Evolutionary conservation across 208 protist species (phyloP).

Genomic region (Acanthamoeba quina): DNA sequence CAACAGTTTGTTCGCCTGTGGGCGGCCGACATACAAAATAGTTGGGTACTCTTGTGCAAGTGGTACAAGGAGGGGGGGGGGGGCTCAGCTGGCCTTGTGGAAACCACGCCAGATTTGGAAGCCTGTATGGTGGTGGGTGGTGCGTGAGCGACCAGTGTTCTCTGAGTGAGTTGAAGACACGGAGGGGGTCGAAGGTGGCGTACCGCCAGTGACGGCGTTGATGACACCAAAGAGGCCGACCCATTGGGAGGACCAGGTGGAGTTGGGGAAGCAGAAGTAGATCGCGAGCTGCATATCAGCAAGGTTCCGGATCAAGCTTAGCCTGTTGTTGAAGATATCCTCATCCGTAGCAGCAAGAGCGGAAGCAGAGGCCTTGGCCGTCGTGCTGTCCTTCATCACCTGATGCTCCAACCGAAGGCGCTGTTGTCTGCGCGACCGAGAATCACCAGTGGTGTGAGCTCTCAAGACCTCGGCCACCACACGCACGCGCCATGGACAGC

Average conservation of each 20-base stretch:
- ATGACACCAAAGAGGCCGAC: conserved; percentile 58
- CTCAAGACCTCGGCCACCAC: too few relatives aligned
- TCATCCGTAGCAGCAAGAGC: conserved; percentile 23
- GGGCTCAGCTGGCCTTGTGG: conserved; percentile 40
- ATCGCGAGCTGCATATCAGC: conserved; percentile 64
- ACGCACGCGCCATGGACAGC: too few relatives aligned
- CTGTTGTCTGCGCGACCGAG: background rate
- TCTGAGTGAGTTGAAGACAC: background rate
- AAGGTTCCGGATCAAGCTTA: conserved; percentile 37
- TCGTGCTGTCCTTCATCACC: background rate
- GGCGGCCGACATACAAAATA: too few relatives aligned
- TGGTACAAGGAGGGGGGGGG: too few relatives aligned
- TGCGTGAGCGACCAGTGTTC: background rate
- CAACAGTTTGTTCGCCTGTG: too few relatives aligned
- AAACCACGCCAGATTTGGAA: conserved; percentile 40
- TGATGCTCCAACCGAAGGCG: conserved; percentile 6
- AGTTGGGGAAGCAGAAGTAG: conserved; percentile 68
- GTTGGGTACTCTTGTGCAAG: too few relatives aligned
- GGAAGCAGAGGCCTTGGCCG: background rate
- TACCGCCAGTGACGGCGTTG: conserved; percentile 54
- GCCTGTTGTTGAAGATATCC: conserved; percentile 43
- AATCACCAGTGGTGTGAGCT: background rate
- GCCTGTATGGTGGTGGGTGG: background rate
- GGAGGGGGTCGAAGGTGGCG: background rate
- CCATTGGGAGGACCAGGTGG: conserved; percentile 48